phyloP scores from a whole-genome alignment of 352 stramenopile genomes.

The Globisporangium okanoganense region DNA sequence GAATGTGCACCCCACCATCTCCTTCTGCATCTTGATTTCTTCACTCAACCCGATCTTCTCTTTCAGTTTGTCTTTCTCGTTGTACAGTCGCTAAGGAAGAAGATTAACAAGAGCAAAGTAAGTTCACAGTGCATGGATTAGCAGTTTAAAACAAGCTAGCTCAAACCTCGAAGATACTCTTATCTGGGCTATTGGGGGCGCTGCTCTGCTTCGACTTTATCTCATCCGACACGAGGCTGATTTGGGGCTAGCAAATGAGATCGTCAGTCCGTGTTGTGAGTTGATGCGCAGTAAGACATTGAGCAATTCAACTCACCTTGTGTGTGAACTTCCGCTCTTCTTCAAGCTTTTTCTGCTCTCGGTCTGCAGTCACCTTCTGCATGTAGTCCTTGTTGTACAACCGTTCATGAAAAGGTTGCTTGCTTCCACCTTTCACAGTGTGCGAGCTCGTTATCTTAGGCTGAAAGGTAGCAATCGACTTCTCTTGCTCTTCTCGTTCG shows the following conservation, averaged over 20 bases:
- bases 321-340: slow-evolving; percentile 68
- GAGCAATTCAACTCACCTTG: slow-evolving; percentile 46
- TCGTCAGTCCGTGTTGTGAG: slow-evolving; percentile 1
- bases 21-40: slow-evolving; percentile 62
- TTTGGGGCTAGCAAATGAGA: slow-evolving; percentile 38
- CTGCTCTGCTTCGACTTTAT: slow-evolving; percentile 61
- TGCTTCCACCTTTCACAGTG: slow-evolving; percentile 18
- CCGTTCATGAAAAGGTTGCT: slow-evolving; percentile 69
- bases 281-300: slow-evolving; percentile 8
- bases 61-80: slow-evolving; percentile 75
- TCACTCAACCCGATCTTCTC: slow-evolving; percentile 75
- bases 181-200: slow-evolving; percentile 43
- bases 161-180: slow-evolving; percentile 78
- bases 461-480: slow-evolving; percentile 53
- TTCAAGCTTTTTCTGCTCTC: slow-evolving; percentile 72
- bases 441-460: slow-evolving; percentile 39
- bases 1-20: slow-evolving; percentile 82
- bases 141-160: slow-evolving; percentile 8
- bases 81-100: slow-evolving; percentile 60
- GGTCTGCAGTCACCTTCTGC: slow-evolving; percentile 54
- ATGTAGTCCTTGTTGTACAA: slow-evolving; percentile 79
- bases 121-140: slow-evolving; percentile 20
- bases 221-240: slow-evolving; percentile 44
- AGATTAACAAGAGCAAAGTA: slow-evolving; percentile 10
- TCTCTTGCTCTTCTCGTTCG: slow-evolving; percentile 62